Base-by-base conservation (phyloP, 108 stramenopile species). In the Cyclotella choctawhatcheeana region DNA sequence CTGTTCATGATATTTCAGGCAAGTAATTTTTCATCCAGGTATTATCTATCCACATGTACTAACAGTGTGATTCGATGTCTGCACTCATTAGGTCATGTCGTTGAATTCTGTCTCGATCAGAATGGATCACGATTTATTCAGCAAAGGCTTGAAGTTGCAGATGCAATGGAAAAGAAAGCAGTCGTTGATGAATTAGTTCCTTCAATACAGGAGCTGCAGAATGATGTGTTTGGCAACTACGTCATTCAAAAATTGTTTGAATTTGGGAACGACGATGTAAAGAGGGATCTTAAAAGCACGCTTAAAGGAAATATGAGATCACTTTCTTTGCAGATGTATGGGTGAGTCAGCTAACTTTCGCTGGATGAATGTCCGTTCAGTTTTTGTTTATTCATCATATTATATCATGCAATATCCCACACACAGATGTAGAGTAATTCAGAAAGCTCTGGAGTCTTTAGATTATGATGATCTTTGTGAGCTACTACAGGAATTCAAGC, bases 41-140 rank as follows among this genome's bases (percentile, higher is more conserved):
- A 56, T 56, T 30, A 31, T 56, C n/a, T n/a, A 2, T 24, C 22
- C 51, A 22, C 10, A 52, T 52, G 51, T 26, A 45, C 10, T 55
- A 3, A 24, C 35, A 1, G 3, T n/a, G 17, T 48, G 21, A 52
- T 52, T 1, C 0, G 21, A 24, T 43, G 5, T 22, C 29, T 71
- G 16, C 20, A 0, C 31, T 66, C 60, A 68, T 8, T 7, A 45
- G 90, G 90, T 0, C 89, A 92, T 62, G 85, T 97, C 12, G 86
- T 94, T 20, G 92, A 92, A 66, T 95, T 96, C 75, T 98, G 97
- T 70, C 94, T 96, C 24, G 98, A 99, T 79, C 98, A 99, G 75
- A 97, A 99, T 79, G 98, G 98, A 14, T 97, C 97, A 13, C 89
- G 98, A 14, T 99, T 97, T 71, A 92, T 99, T 68, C 98, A 99